These are phyloP conservation scores for Lactarius deliciosus DNA, from an alignment of 768 basidiomycete genomes.

Conservation along the genomic window DNA sequence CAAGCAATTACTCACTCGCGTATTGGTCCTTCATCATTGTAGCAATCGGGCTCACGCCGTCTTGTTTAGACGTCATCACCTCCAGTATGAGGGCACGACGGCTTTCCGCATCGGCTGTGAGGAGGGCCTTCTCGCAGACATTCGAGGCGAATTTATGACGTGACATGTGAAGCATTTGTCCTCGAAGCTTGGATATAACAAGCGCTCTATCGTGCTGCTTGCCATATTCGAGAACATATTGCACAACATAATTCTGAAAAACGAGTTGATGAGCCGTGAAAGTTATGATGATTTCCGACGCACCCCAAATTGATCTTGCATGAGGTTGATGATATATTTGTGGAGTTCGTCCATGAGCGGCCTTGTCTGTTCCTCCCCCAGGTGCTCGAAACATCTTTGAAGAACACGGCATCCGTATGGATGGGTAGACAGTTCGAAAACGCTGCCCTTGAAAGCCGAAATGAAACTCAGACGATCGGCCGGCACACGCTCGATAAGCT, in stretches of 20 bases:
- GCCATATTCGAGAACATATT: constrained; percentile 87
- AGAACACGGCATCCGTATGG: constrained; percentile 94
- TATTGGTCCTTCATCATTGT: constrained; percentile 85
- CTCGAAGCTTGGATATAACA: constrained; percentile 68
- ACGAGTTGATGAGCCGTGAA: constrained; percentile 25
- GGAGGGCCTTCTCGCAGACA: constrained; percentile 88
- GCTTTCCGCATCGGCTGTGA: constrained; percentile 60
- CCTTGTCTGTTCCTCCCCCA: constrained; percentile 65
- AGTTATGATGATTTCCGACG: constrained; percentile 32
- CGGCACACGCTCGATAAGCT: constrained; percentile 77
- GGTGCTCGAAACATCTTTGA: constrained; percentile 87
- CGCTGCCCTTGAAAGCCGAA: constrained; percentile 69
- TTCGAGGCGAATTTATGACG: constrained; percentile 95
- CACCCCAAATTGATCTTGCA: constrained; percentile 92
- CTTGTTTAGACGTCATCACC: constrained; percentile 62
- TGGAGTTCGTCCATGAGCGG: constrained; percentile 83
- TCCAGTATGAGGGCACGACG: constrained; percentile 77
- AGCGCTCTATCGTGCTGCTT: constrained; percentile 61
- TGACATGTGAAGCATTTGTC: constrained; percentile 76
- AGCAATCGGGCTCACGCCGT: constrained; percentile 66
- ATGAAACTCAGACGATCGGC: constrained; percentile 78
- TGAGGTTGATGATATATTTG: constrained; percentile 63
- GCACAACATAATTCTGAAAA: constrained; percentile 87
- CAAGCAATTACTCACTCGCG: constrained; percentile 59
- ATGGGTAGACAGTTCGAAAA: constrained; percentile 80